phyloP scores from a whole-genome alignment of 306 rosid species.

The Ceratonia siliqua region DNA sequence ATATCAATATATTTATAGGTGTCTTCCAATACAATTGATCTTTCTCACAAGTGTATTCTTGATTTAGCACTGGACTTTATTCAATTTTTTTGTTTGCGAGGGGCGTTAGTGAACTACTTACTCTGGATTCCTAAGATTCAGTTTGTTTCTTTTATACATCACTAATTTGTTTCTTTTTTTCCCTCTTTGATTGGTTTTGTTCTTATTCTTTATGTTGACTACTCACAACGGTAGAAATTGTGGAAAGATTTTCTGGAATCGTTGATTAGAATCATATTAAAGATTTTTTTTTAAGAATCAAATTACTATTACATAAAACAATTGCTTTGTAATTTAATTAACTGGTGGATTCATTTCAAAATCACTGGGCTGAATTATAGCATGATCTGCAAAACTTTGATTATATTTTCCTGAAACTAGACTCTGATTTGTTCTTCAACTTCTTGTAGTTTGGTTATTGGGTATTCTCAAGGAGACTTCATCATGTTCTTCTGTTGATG shows the following conservation, averaged over 20 bases:
- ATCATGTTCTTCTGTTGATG: slow-evolving; percentile 30
- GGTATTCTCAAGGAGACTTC: slow-evolving; percentile 19
- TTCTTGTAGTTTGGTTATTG: slow-evolving; percentile 26
- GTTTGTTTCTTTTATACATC: slow-evolving; percentile 16
- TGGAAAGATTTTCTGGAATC: neutral
- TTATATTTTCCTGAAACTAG: neutral
- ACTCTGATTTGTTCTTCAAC: slow-evolving; percentile 15
- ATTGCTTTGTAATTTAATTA: neutral
- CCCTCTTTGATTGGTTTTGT: neutral
- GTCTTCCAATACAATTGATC: neutral
- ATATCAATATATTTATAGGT: neutral
- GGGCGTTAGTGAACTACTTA: neutral
- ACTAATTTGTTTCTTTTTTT: neutral
- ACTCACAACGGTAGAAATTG: neutral
- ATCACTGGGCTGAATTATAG: neutral
- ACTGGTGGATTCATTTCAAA: slow-evolving; percentile 7
- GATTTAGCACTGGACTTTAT: neutral
- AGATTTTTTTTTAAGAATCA: neutral
- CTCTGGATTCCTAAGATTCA: neutral
- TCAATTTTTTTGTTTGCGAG: neutral
- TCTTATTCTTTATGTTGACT: slow-evolving; percentile 9
- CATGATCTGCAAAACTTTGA: neutral
- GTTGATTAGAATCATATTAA: slow-evolving; percentile 11
- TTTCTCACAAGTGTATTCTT: slow-evolving; percentile 18
- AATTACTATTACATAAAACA: neutral